These are phyloP conservation scores for Kodamaea ohmeri DNA, from an alignment of 1,139 yeast genomes.

Conservation along the genomic window DNA sequence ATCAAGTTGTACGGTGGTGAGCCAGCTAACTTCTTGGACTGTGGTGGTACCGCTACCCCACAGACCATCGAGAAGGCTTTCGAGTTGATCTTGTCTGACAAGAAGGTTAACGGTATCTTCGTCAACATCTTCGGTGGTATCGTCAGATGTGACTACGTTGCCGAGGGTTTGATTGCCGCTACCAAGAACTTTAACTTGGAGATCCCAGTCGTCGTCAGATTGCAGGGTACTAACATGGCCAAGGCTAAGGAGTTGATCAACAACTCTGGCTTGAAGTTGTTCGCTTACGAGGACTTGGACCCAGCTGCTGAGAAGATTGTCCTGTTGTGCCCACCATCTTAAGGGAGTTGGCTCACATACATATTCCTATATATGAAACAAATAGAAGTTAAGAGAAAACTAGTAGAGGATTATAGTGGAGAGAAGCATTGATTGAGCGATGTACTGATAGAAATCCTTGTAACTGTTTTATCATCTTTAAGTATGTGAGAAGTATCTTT, in stretches of 20 bases:
- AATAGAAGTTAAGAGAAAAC: constrained; percentile 1
- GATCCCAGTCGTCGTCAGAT: constrained; percentile 95
- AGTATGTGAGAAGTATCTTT: too few species aligned
- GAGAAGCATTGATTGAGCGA: not conserved
- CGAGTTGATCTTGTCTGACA: constrained; percentile 85
- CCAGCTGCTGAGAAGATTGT: constrained; percentile 97
- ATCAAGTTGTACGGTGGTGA: constrained; percentile 97
- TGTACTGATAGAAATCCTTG: not conserved
- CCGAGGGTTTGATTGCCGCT: constrained; percentile 65
- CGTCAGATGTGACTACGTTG: constrained; percentile 98
- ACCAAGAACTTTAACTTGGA: constrained; percentile 48
- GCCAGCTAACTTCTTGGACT: constrained; percentile 98
- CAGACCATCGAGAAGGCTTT: constrained; percentile 97
- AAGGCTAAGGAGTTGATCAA: constrained; percentile 84
- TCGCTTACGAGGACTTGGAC: constrained; percentile 88
- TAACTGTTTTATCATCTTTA: not conserved
- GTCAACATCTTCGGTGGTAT: constrained; percentile 99
- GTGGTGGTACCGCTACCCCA: constrained; percentile 99
- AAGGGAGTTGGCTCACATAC: constrained; percentile 16
- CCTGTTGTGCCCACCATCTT: constrained; percentile 53
- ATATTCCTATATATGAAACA: not conserved
- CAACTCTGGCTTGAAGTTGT: constrained; percentile 90
- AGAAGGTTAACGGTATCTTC: constrained; percentile 89
- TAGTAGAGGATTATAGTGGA: too few species aligned
- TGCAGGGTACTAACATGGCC: constrained; percentile 95